Base-by-base conservation (phyloP, 305 asterid species). In the Fraxinus angustifolia region DNA sequence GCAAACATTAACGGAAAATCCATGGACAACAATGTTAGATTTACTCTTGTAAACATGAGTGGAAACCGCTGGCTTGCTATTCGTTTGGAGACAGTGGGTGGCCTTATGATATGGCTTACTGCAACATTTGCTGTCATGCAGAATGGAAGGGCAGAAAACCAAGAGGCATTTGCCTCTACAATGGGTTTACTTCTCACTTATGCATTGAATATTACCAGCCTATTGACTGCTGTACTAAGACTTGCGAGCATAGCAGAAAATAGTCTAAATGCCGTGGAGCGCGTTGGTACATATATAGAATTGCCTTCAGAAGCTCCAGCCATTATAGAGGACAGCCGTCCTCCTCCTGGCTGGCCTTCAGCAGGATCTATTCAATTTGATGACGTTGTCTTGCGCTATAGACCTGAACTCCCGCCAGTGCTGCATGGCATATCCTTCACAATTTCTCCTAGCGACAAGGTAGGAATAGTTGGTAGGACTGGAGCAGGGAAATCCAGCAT, bases 401-500 rank as follows among this genome's bases (percentile, higher is more conserved):
- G 98, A 83, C 96, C 96, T 1, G 97, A 91, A 83, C 93, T 94
- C 80, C 97, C 97, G 35, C 92, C 93, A 40, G 97, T 94, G 67
- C 86, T 94, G 62, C 97, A 88, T 84, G 97, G 94, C 80, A 84
- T 94, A 86, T 91, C 97, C 62, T 93, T 91, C 77, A 82, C 77
- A 23, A 91, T 94, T 79, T 88, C 90, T 87, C 93, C 97, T 1
- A 88, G 89, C 58, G 93, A 91, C 65, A 94, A 93, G 83, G 93
- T 94, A 58, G 98, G 97, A 70, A 91, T 94, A 79, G 97, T 91
- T 81, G 98, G 98, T 80, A 89, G 97, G 90, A 94, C 98, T 1
- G 98, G 98, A 71, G 97, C 98, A n/a, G 98, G 98, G 76, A 94
- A 94, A 77, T 94, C 98, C 2, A 94, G 97, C 89, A 89, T 94